Conservation (phyloP, 164 flowering plant genomes). For the Houttuynia cordata region DNA sequence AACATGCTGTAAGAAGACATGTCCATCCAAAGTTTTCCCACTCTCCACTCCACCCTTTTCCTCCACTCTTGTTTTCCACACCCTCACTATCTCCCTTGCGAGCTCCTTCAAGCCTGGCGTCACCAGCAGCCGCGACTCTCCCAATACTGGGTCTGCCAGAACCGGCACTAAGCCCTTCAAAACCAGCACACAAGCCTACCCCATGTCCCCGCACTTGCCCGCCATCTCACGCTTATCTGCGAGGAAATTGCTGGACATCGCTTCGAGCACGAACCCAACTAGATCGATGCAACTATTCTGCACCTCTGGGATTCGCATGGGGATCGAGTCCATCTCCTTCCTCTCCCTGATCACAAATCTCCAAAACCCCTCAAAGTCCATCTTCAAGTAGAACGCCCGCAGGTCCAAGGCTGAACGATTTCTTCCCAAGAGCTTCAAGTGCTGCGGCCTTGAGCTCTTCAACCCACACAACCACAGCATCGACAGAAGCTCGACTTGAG, state of each 20-base stretch:
- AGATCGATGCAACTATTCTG: slow-evolving; percentile 71
- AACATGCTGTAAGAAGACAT: slow-evolving; percentile 87
- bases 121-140: slow-evolving; percentile 63
- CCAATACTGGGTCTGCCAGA: slow-evolving; percentile 74
- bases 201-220: slow-evolving; percentile 48
- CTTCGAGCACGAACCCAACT: slow-evolving; percentile 65
- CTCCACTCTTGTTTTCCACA: slow-evolving; percentile 83
- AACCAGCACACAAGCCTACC: slow-evolving; percentile 92
- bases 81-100: slow-evolving; percentile 68
- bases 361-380: slow-evolving; percentile 70
- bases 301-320: slow-evolving; percentile 42
- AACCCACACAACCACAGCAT: slow-evolving; percentile 34
- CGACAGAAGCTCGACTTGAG: too few relatives aligned
- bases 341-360: slow-evolving; percentile 48
- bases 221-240: slow-evolving; percentile 54
- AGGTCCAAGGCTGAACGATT: slow-evolving; percentile 33
- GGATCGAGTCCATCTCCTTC: slow-evolving; percentile 64
- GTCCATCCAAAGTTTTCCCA: slow-evolving; percentile 89
- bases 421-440: slow-evolving; percentile 14
- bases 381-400: slow-evolving; percentile 40
- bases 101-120: slow-evolving; percentile 61
- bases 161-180: slow-evolving; percentile 76
- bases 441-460: slow-evolving; percentile 42
- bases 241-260: slow-evolving; percentile 84
- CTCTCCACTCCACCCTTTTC: slow-evolving; percentile 91